phyloP scores from a whole-genome alignment of 2,329 filamentous ascomycete species.

The Colletotrichum abscissum region DNA sequence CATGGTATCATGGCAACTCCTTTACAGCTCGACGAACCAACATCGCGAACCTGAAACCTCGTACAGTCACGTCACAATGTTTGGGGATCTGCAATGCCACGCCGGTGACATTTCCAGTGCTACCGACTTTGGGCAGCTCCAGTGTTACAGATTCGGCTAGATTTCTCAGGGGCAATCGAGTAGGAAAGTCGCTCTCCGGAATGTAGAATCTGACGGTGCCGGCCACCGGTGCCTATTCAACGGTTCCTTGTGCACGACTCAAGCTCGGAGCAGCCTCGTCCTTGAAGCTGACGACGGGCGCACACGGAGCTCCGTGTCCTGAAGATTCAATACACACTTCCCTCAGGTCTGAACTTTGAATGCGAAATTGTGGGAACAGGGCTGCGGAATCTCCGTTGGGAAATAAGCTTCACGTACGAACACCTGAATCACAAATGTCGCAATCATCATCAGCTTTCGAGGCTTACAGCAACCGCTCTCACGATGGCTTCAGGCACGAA shows the following conservation, averaged over 20 bases:
- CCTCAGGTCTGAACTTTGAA: constrained; percentile 26
- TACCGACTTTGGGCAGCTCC: neutral
- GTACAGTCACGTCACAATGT: constrained; percentile 10
- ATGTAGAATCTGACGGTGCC: neutral
- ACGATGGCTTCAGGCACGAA: neutral
- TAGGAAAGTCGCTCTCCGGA: neutral
- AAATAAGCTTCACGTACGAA: constrained; percentile 3
- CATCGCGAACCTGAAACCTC: constrained; percentile 25
- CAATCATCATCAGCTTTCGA: neutral
- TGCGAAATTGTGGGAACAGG: neutral
- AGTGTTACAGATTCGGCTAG: constrained; percentile 9
- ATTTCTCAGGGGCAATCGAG: constrained; percentile 1
- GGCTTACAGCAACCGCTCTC: neutral
- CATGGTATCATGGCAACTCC: neutral
- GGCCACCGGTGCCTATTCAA: neutral
- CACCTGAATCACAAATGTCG: neutral
- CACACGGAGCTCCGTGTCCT: constrained; percentile 10
- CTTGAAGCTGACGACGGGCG: neutral
- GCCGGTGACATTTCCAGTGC: neutral
- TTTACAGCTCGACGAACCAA: neutral
- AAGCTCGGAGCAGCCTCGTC: neutral
- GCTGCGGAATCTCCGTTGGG: neutral
- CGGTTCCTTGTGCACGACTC: constrained; percentile 3
- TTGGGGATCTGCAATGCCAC: constrained; percentile 30
- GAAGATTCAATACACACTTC: neutral